phyloP scores from a whole-genome alignment of 345 rosid genomes.

The Iberis pinnata region DNA sequence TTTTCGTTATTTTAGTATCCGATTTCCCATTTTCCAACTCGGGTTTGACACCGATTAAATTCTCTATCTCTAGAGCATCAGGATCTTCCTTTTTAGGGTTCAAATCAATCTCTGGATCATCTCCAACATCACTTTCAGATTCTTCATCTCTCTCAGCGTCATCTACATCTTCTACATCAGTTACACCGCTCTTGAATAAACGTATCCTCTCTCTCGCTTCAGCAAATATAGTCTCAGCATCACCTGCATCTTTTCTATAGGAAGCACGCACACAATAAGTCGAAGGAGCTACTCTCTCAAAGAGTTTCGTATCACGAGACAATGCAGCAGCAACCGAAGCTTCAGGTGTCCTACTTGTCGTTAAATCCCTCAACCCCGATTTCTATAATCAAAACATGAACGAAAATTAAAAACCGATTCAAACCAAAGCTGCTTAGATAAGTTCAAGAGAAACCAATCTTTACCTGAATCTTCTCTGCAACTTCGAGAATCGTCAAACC shows the following conservation, averaged over 20 bases:
- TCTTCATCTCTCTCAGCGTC: constrained; percentile 85
- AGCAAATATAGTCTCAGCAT: constrained; percentile 63
- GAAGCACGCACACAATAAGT: constrained; percentile 80
- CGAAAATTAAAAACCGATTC: neutral
- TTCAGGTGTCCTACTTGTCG: constrained; percentile 94
- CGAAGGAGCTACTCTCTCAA: constrained; percentile 92
- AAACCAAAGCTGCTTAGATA: neutral
- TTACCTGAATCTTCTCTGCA: constrained; percentile 89
- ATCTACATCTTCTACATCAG: constrained; percentile 73
- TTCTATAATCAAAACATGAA: constrained; percentile 39
- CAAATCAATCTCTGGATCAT: constrained; percentile 63
- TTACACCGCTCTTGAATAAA: constrained; percentile 49
- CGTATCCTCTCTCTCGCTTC: constrained; percentile 72
- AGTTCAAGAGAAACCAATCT: neutral
- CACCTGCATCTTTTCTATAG: constrained; percentile 68
- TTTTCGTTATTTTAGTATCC: constrained; percentile 22
- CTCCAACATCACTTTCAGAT: constrained; percentile 73
- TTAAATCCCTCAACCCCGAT: constrained; percentile 87
- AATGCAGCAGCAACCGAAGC: constrained; percentile 91
- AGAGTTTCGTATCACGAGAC: constrained; percentile 86
- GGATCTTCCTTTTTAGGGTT: constrained; percentile 36
- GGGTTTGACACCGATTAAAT: constrained; percentile 16
- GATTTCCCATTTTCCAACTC: constrained; percentile 36
- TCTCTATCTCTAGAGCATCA: constrained; percentile 27
- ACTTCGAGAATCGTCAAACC: constrained; percentile 80